Evolutionary conservation across 2,329 filamentous ascomycete genomes (phyloP).

Genomic region (Trichoderma brevicompactum): DNA sequence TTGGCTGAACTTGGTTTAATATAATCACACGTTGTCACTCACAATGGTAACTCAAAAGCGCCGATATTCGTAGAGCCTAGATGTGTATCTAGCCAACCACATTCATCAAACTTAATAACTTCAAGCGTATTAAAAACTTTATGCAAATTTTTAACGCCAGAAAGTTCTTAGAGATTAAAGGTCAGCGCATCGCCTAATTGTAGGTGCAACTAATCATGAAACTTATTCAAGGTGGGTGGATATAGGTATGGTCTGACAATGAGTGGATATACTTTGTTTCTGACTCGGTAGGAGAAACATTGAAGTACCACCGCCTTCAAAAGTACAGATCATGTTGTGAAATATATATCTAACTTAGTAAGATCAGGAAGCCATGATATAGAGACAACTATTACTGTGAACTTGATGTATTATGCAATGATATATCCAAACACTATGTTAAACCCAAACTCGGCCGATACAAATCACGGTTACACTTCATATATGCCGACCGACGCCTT

Average conservation of each 20-base stretch:
- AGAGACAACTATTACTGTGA: neutral
- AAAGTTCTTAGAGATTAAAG: no score
- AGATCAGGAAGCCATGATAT: no score
- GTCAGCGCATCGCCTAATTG: neutral
- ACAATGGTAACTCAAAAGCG: no score
- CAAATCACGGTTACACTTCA: neutral
- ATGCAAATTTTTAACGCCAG: neutral
- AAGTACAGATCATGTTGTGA: neutral
- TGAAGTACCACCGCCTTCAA: neutral
- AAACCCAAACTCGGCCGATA: neutral
- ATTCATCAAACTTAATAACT: no score
- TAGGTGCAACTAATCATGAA: neutral
- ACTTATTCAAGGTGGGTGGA: neutral
- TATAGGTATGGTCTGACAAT: neutral
- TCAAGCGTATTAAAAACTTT: no score
- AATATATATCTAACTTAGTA: neutral
- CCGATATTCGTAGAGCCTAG: no score
- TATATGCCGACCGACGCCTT: neutral
- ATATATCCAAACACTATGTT: constrained; percentile 3
- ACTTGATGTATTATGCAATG: neutral
- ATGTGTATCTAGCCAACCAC: no score
- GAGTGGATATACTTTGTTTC: neutral
- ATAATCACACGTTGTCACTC: no score
- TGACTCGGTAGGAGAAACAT: neutral
- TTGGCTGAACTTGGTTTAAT: no score